Base-by-base conservation (phyloP, 129 eudicot species). In the Glebionis coronaria region DNA sequence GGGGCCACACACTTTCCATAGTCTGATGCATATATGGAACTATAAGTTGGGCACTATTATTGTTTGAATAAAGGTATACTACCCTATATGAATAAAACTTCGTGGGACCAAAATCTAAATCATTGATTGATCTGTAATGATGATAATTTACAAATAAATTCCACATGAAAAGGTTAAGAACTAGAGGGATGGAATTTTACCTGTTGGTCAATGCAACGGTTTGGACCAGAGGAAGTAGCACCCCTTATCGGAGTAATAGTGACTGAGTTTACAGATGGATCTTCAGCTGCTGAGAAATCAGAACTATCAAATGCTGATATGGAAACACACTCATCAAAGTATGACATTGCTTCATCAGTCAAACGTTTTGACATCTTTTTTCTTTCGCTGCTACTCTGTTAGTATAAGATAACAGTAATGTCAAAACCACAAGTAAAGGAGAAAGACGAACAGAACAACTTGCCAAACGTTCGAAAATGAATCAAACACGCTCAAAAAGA, bases 231-330 rank as follows among this genome's bases (percentile, higher is more conserved):
- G 8, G 42, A 35, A 35, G 71, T 44, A 44, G 56, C 45, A 20
- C 67, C 67, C 42, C 16, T 58, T 74, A 67, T 50, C 9, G 62
- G 62, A 25, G 62, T 49, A 76, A 65, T 46, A 50, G 70, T 69
- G 56, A 64, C 75, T 10, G 81, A 80, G 72, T 51, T 77, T 44
- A 67, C 64, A 20, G 81, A 76, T 68, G 86, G 82, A 70, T 93
- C 97, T 83, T 93, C 97, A 38, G 89, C 75, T 62, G 99, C 96
- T 56, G 99, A 93, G 83, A 93, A 86, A 79, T 93, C 99, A 28
- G 99, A 93, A 78, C 96, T 87, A 75, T 93, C 99, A 15, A 89
- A 93, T 9, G 99, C 89, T 68, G 99, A 93, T 79, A 93, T 79
- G 38, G 97, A 89, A 74, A 93, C 99, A 62, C 99, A 89, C 57